phyloP scores from a whole-genome alignment of 2,329 filamentous ascomycete genomes.

The Onygenales sp. region DNA sequence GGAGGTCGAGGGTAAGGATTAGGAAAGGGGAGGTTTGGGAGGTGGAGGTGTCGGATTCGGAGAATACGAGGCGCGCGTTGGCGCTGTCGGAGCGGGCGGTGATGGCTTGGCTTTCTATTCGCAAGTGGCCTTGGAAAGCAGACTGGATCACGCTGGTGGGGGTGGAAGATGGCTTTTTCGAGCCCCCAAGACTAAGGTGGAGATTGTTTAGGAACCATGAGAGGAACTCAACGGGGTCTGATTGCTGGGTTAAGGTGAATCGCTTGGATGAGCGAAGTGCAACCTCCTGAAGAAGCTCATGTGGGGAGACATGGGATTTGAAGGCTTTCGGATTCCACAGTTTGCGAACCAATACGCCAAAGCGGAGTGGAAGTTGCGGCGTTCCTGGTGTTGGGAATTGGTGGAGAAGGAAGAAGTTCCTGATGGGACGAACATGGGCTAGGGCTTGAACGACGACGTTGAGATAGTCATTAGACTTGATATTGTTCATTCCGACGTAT shows the following conservation, averaged over 20 bases:
- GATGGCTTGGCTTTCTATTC: slow-evolving; percentile 88
- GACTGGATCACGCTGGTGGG: slow-evolving; percentile 70
- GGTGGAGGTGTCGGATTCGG: slow-evolving; percentile 76
- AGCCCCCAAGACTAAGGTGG: slow-evolving; percentile 82
- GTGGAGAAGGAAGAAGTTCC: slow-evolving; percentile 87
- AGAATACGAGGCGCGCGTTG: slow-evolving; percentile 80
- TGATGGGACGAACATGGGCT: slow-evolving; percentile 76
- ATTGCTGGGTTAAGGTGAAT: slow-evolving; percentile 82
- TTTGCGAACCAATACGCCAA: slow-evolving; percentile 84
- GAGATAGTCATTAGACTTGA: slow-evolving; percentile 98
- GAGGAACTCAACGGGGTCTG: slow-evolving; percentile 91
- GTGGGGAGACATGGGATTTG: slow-evolving; percentile 91
- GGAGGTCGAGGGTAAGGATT: slow-evolving; percentile 86
- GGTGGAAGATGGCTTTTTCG: slow-evolving; percentile 65
- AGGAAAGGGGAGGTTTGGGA: slow-evolving; percentile 72
- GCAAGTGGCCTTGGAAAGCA: slow-evolving; percentile 86
- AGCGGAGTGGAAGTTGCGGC: slow-evolving; percentile 77
- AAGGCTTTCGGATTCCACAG: slow-evolving; percentile 97
- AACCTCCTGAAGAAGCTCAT: slow-evolving; percentile 93
- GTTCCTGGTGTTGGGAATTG: slow-evolving; percentile 54
- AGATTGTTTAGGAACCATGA: slow-evolving; percentile 97
- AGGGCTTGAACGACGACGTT: slow-evolving; percentile 91
- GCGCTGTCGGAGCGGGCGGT: slow-evolving; percentile 75
- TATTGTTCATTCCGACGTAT: slow-evolving; percentile 99
- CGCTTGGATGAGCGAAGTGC: slow-evolving; percentile 82